phyloP scores from a whole-genome alignment of 495 filamentous ascomycete species.

The Xylaria intraflava region DNA sequence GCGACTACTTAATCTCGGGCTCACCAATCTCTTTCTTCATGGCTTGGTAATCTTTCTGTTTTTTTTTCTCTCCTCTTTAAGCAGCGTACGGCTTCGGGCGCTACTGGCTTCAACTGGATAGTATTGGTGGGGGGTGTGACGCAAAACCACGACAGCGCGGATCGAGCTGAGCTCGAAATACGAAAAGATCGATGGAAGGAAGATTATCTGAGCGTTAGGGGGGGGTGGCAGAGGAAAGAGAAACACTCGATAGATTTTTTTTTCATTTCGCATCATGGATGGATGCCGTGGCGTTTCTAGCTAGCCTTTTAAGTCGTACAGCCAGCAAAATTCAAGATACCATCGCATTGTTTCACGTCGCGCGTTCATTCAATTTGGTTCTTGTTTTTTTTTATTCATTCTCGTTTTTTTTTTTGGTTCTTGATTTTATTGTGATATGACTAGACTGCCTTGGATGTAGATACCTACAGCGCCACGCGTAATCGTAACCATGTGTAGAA shows the following conservation, averaged over 20 bases:
- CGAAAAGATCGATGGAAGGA: neutral
- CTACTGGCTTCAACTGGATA: slow-evolving; percentile 10
- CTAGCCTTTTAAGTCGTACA: slow-evolving; percentile 8
- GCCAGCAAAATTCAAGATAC: slow-evolving; percentile 12
- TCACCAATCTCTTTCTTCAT: neutral
- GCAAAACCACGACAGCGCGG: neutral
- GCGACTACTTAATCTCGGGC: slow-evolving; percentile 1
- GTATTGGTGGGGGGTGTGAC: neutral
- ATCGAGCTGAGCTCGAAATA: neutral
- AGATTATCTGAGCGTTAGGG: too few relatives aligned
- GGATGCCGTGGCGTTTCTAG: neutral
- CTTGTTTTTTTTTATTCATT: too few relatives aligned
- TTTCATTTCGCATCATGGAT: slow-evolving; percentile 1
- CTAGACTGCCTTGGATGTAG: neutral
- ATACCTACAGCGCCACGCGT: too few relatives aligned
- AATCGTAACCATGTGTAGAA: too few relatives aligned
- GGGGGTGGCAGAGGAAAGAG: neutral
- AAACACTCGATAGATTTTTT: slow-evolving; percentile 4
- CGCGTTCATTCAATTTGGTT: too few relatives aligned
- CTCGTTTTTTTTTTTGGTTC: neutral
- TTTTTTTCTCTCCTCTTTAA: neutral
- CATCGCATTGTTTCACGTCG: slow-evolving; percentile 5
- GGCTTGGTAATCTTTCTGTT: neutral
- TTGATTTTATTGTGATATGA: slow-evolving; percentile 1
- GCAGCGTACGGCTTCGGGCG: neutral